Percentiles rank a stretch among this genome's conserved stretches.
Evolutionary conservation across 768 basidiomycete species (phyloP).

Genomic region (Mycena belliarum): DNA sequence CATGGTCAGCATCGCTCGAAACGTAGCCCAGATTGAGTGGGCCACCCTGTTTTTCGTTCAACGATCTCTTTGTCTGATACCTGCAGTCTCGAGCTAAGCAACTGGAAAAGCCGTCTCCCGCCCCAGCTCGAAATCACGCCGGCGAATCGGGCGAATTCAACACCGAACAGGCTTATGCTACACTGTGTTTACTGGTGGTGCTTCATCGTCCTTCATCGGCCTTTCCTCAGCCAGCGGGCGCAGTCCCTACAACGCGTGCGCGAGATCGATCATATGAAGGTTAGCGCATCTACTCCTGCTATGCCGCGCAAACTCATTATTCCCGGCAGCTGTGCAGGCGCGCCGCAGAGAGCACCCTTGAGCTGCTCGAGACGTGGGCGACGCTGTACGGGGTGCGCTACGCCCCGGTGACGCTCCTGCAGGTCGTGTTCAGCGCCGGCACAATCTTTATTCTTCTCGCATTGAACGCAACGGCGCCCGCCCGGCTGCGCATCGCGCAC

Average conservation of each 20-base stretch:
- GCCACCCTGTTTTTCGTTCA: no score
- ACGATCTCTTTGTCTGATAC: no score
- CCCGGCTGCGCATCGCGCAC: slow-evolving; percentile 15
- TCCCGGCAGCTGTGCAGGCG: slow-evolving; percentile 32
- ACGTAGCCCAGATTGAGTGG: slow-evolving; percentile 21
- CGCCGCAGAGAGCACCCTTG: slow-evolving; percentile 37
- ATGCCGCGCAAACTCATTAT: no score
- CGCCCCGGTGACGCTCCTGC: slow-evolving; percentile 35
- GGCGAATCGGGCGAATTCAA: slow-evolving; percentile 25
- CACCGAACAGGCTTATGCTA: slow-evolving; percentile 34
- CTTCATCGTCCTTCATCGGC: slow-evolving; percentile 40
- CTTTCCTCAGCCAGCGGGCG: slow-evolving; percentile 23
- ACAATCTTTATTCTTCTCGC: slow-evolving; percentile 40
- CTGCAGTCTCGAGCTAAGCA: slow-evolving; percentile 15
- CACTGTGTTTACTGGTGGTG: slow-evolving; percentile 38
- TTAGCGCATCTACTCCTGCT: background rate
- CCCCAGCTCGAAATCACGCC: slow-evolving; percentile 32
- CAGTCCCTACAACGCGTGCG: background rate
- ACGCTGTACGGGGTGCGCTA: slow-evolving; percentile 37
- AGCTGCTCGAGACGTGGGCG: slow-evolving; percentile 34
- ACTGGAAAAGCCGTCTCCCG: slow-evolving; percentile 28
- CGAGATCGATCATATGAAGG: slow-evolving; percentile 22
- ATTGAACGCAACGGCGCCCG: slow-evolving; percentile 28
- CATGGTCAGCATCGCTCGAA: slow-evolving; percentile 6
- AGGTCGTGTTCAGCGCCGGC: slow-evolving; percentile 40